Base-by-base conservation (phyloP, 2,329 filamentous ascomycete species). In the Neonectria coccinea region DNA sequence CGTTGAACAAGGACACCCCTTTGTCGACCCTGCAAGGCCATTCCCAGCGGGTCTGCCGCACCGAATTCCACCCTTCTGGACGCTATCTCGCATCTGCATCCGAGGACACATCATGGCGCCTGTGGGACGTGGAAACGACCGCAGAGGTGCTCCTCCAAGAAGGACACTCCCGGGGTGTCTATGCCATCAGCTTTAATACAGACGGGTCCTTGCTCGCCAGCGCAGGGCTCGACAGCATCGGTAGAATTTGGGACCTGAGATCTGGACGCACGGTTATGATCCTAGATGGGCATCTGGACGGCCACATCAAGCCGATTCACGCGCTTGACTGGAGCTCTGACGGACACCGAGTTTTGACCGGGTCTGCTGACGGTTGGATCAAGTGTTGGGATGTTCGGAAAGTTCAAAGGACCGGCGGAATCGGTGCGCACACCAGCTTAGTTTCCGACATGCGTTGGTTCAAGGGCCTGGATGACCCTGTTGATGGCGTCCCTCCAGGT, bases 371-470 rank as follows among this genome's bases (percentile, higher is more conserved):
- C 76, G 95, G 95, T 18, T 98, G 96, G 88, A 90, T 97, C 74
- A 98, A 97, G 79, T 97, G 95, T 80, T 99, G 96, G 96, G 96
- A 99, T 76, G 86, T 99, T 56, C 89, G 96, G 50, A 95, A 96
- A 73, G 94, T 98, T 53, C 88, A 92, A 72, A 90, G 90, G 67
- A 91, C 88, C 0, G 95, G 93, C 12, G 92, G 92, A 18, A 91
- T 99, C 51, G 96, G 95, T 53, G 95, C 96, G 7, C 96, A 99
- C 78, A 91, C 89, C 54, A 95, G 93, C 68, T 92, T 96, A 36
- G 94, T 99, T 8, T 96, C 94, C 1, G 96, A 99, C 78, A 81
- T 99, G 67, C 86, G 94, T 67, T 98, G 96, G 93, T 98, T 91
- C 82, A 97, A 96, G 78, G 95, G 96, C 2, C 82, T 87, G 2